phyloP scores from a whole-genome alignment of 73 alveolate species.

The Paraurostyla sp. region DNA sequence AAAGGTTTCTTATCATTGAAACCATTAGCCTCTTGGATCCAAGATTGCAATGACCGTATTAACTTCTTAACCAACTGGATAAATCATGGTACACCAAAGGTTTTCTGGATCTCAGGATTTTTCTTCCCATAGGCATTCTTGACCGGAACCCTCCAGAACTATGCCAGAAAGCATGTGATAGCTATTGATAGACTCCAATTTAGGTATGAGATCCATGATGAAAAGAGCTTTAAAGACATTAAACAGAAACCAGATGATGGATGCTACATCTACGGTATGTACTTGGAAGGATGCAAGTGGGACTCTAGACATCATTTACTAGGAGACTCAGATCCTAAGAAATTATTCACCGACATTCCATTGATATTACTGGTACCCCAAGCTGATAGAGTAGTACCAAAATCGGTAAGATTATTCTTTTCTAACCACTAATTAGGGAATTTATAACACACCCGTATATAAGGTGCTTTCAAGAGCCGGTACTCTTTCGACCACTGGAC shows the following conservation, averaged over 20 bases:
- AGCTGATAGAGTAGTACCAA: constrained; percentile 86
- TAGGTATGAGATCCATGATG: constrained; percentile 90
- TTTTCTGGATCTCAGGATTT: constrained; percentile 96
- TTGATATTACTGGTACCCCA: constrained; percentile 92
- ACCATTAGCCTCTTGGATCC: constrained; percentile 98
- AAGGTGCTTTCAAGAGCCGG: constrained; percentile 99
- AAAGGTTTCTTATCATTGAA: constrained; percentile 98
- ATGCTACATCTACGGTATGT: constrained; percentile 92
- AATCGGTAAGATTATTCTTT: constrained; percentile 36
- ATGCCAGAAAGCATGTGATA: constrained; percentile 94
- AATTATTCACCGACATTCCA: constrained; percentile 96
- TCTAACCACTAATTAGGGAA: constrained; percentile 73
- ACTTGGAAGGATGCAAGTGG: constrained; percentile 99
- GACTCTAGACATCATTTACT: constrained; percentile 91
- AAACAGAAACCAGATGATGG: constrained; percentile 98
- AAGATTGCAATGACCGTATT: constrained; percentile 94
- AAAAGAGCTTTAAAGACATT: constrained; percentile 85
- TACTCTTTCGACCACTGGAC: constrained; percentile 97
- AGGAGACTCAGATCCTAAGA: constrained; percentile 96
- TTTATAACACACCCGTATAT: constrained; percentile 98
- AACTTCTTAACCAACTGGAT: constrained; percentile 95
- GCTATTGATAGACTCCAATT: constrained; percentile 93
- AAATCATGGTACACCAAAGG: constrained; percentile 91
- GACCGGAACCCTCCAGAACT: constrained; percentile 96
- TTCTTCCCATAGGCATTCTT: constrained; percentile 98